Percentiles rank a stretch among this genome's conserved stretches.
These are phyloP conservation scores for Lyophyllum atratum DNA, from an alignment of 768 basidiomycete species.

Conservation along the genomic window DNA sequence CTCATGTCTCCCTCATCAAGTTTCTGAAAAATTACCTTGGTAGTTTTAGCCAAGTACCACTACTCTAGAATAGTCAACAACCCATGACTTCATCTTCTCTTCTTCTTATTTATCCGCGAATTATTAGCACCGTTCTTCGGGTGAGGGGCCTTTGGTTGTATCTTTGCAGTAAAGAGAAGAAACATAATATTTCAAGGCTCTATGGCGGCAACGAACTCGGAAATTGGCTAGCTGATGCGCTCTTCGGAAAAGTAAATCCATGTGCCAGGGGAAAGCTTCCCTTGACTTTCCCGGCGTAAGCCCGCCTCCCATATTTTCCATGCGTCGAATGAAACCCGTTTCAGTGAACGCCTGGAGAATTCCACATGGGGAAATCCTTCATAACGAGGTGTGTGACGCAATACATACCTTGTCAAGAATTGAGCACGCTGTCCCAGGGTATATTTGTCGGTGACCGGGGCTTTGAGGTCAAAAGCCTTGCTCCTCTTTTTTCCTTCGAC, in stretches of 20 bases:
- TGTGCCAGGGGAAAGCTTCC: conserved; percentile 60
- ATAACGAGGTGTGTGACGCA: conserved; percentile 42
- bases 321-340: neutral
- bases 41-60: no score
- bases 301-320: neutral
- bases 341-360: conserved; percentile 51
- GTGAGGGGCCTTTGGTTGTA: conserved; percentile 23
- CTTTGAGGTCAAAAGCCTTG: conserved; percentile 44
- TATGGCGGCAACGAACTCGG: conserved; percentile 59
- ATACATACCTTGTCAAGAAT: neutral
- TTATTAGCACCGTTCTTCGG: conserved; percentile 40
- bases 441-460: conserved; percentile 56
- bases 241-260: conserved; percentile 64
- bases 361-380: conserved; percentile 43
- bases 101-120: no score
- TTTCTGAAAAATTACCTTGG: no score
- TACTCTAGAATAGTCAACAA: no score
- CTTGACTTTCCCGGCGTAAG: conserved; percentile 55
- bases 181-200: conserved; percentile 38
- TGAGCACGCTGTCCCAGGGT: conserved; percentile 28
- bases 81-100: no score
- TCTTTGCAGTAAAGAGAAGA: no score
- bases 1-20: no score
- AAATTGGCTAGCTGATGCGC: conserved; percentile 56
- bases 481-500: conserved; percentile 57